A percentile compares a stretch with the other conserved stretches of the same genome.
Conservation (phyloP, 371 early-diverging fungal species). For the Lichtheimia ramosa region DNA sequence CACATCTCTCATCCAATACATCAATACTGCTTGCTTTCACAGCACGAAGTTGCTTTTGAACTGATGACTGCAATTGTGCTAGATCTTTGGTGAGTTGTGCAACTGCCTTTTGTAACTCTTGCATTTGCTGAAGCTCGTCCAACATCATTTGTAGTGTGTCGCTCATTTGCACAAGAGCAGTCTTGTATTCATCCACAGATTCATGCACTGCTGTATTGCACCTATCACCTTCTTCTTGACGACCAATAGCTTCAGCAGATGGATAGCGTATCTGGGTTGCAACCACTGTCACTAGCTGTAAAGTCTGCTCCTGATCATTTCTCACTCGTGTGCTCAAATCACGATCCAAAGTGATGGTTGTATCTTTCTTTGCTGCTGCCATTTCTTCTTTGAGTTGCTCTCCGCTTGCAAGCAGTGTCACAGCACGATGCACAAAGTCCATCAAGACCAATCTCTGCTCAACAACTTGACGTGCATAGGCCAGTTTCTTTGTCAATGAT, state of each 20-base stretch:
- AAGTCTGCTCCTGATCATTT: constrained; percentile 28
- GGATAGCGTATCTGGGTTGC: constrained; percentile 36
- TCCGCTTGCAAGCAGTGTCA: constrained; percentile 23
- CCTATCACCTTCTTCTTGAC: constrained; percentile 22
- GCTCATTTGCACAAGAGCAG: constrained; percentile 28
- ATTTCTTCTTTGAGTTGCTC: constrained; percentile 27
- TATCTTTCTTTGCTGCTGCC: constrained; percentile 11
- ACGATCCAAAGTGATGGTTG: constrained; percentile 19
- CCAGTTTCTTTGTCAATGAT: constrained; percentile 32
- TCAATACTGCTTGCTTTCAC: constrained; percentile 29
- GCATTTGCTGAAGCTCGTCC: constrained; percentile 28
- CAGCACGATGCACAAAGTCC: constrained; percentile 35
- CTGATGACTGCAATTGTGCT: constrained; percentile 25
- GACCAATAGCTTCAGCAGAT: constrained; percentile 17
- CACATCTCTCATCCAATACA: constrained; percentile 30
- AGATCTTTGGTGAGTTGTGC: constrained; percentile 39
- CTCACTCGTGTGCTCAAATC: constrained; percentile 27
- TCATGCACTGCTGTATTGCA: constrained; percentile 33
- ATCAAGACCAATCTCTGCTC: constrained; percentile 41
- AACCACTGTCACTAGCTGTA: constrained; percentile 30
- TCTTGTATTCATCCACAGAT: constrained; percentile 30
- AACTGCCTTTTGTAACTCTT: constrained; percentile 30
- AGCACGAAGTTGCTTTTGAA: constrained; percentile 27
- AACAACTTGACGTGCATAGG: constrained; percentile 43
- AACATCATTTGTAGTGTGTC: constrained; percentile 41